Evolutionary conservation across 345 rosid genomes (phyloP).

Genomic region (Kandelia obovata): DNA sequence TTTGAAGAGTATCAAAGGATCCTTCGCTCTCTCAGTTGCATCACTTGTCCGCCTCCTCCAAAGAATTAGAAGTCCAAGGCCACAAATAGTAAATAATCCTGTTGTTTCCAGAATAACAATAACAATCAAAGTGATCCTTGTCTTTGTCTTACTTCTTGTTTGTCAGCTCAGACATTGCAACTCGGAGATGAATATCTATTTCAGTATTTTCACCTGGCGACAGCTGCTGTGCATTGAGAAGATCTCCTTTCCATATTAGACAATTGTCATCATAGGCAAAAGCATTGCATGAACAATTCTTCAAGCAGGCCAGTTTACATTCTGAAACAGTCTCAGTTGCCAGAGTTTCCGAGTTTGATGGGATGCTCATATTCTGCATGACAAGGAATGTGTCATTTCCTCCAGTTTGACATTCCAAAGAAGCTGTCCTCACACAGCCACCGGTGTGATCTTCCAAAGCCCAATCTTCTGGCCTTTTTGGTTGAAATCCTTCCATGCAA

Average conservation of each 20-base stretch:
- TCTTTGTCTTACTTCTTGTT: not conserved
- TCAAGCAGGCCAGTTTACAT: constrained; percentile 22
- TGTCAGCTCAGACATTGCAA: constrained; percentile 21
- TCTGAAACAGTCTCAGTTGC: not conserved
- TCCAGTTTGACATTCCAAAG: constrained; percentile 13
- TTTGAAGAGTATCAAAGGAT: constrained; percentile 10
- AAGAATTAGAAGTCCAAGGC: not conserved
- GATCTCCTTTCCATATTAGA: constrained; percentile 18
- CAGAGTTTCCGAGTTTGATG: not conserved
- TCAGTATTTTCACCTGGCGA: not conserved
- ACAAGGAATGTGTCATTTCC: constrained; percentile 14
- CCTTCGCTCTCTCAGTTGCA: not conserved
- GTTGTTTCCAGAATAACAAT: constrained; percentile 1
- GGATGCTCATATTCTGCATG: not conserved
- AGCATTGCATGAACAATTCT: constrained; percentile 28
- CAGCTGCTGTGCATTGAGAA: constrained; percentile 10
- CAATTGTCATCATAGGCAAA: constrained; percentile 22
- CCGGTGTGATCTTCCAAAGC: not conserved
- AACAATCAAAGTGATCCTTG: constrained; percentile 1
- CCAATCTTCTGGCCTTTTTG: not conserved
- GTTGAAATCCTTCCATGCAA: too few species aligned
- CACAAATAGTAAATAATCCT: not conserved
- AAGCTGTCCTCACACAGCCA: constrained; percentile 21
- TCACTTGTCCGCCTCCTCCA: constrained; percentile 11
- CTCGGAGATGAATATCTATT: constrained; percentile 14